Conservation (phyloP, 1,139 yeast species). For the Pichia sp. region DNA sequence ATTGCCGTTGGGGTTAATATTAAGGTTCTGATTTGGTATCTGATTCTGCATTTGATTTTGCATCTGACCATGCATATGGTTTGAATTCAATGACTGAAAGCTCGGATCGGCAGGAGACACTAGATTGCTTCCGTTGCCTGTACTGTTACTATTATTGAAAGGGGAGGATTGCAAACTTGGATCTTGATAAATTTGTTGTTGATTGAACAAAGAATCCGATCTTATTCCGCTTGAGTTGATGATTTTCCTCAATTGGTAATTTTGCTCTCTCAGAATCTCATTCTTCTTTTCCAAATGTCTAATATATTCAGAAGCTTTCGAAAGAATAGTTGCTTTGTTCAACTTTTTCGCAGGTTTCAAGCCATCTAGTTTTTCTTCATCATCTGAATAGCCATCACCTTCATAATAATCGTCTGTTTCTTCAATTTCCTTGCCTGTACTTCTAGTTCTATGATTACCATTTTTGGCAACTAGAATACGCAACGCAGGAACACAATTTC, state of each 20-base stretch:
- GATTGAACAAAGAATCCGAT: conserved; percentile 2
- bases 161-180: conserved; percentile 22
- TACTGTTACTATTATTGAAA: conserved; percentile 13
- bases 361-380: conserved; percentile 48
- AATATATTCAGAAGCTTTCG: conserved; percentile 62
- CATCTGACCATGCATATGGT: background rate
- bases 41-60: conserved; percentile 1
- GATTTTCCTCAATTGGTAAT: conserved; percentile 36
- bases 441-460: conserved; percentile 32
- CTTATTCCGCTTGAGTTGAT: conserved; percentile 16
- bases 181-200: conserved; percentile 7
- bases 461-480: conserved; percentile 39
- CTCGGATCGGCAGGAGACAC: conserved; percentile 17
- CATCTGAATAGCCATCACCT: conserved; percentile 43
- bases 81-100: background rate
- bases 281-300: conserved; percentile 42
- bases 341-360: conserved; percentile 58
- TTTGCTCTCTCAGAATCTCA: conserved; percentile 40
- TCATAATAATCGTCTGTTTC: conserved; percentile 36
- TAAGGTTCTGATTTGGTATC: background rate
- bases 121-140: conserved; percentile 15
- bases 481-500: conserved; percentile 72
- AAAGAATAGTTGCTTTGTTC: conserved; percentile 57
- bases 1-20: background rate
- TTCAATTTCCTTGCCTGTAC: conserved; percentile 27